Evolutionary conservation across 106 monocot species (phyloP).

Genomic region (Dioscorea dumetorum): DNA sequence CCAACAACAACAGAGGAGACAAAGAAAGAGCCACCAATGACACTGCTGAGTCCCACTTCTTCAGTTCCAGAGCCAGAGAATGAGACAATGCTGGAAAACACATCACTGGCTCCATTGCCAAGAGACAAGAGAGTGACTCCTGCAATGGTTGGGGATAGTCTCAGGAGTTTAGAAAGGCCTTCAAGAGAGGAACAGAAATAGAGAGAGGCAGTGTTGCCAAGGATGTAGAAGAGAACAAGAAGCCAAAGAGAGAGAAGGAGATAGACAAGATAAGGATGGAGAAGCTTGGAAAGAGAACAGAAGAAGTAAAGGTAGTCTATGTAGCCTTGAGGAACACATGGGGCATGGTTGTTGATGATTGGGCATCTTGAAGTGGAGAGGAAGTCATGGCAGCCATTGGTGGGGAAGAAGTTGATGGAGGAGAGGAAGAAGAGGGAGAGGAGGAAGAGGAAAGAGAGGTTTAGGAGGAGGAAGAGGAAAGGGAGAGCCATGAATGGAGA

Average conservation of each 20-base stretch:
- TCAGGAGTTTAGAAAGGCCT: too few relatives aligned
- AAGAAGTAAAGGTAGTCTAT: background rate
- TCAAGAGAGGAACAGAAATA: constrained; percentile 27
- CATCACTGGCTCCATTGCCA: constrained; percentile 25
- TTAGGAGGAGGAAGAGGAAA: constrained; percentile 3
- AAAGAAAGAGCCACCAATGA: constrained; percentile 27
- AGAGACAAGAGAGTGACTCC: constrained; percentile 28
- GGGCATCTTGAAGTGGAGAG: too few relatives aligned
- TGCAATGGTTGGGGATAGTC: constrained; percentile 3
- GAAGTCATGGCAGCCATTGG: too few relatives aligned
- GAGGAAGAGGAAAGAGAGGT: constrained; percentile 17
- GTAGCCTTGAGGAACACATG: background rate
- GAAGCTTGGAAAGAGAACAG: too few relatives aligned
- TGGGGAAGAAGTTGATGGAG: constrained; percentile 18
- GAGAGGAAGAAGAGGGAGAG: constrained; percentile 42
- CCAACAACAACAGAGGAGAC: constrained; percentile 5
- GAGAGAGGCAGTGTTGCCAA: constrained; percentile 20
- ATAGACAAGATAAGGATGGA: constrained; percentile 1
- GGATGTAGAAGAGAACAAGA: constrained; percentile 23
- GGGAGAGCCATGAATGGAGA: too few relatives aligned
- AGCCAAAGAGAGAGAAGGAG: constrained; percentile 16
- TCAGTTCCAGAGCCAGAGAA: constrained; percentile 1
- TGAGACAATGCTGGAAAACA: constrained; percentile 21
- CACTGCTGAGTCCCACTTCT: constrained; percentile 1
- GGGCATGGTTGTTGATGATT: background rate